Evolutionary conservation across 1,139 yeast species (phyloP).

Genomic region (Yamadazyma songkhlaensis): DNA sequence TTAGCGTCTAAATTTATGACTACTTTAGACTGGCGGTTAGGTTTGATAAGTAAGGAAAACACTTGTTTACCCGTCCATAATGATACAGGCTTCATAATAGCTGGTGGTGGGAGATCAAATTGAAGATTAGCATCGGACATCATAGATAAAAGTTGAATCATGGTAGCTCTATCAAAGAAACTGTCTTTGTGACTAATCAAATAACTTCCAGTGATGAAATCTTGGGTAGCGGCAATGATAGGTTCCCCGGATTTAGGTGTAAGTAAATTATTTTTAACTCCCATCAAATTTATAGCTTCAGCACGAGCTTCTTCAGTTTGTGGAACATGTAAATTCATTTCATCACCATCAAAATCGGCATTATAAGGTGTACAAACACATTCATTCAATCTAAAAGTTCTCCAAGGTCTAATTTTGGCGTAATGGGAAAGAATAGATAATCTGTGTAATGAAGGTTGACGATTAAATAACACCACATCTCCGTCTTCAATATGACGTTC

Average conservation of each 20-base stretch:
- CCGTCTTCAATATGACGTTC: conserved; percentile 98
- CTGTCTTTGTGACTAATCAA: conserved; percentile 91
- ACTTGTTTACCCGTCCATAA: conserved; percentile 98
- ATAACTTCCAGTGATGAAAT: conserved; percentile 95
- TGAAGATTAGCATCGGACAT: conserved; percentile 91
- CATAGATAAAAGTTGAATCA: conserved; percentile 83
- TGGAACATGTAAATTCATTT: conserved; percentile 98
- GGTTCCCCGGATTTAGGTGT: conserved; percentile 99
- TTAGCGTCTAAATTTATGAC: conserved; percentile 91
- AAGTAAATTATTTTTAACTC: conserved; percentile 88
- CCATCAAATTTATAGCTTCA: conserved; percentile 97
- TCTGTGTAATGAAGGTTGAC: conserved; percentile 97
- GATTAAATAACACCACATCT: conserved; percentile 89
- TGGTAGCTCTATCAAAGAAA: conserved; percentile 83
- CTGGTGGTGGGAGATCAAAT: conserved; percentile 94
- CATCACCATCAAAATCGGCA: conserved; percentile 99
- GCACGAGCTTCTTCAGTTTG: conserved; percentile 99
- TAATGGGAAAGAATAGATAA: conserved; percentile 91
- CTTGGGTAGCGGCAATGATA: conserved; percentile 98
- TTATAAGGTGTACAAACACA: conserved; percentile 99
- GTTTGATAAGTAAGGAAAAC: conserved; percentile 81
- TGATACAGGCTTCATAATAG: conserved; percentile 82
- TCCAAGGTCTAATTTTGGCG: conserved; percentile 96
- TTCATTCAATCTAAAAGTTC: conserved; percentile 94
- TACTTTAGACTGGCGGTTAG: conserved; percentile 73